Base-by-base conservation (phyloP, 75 land plant genomes). In the Picea sitchensis region DNA sequence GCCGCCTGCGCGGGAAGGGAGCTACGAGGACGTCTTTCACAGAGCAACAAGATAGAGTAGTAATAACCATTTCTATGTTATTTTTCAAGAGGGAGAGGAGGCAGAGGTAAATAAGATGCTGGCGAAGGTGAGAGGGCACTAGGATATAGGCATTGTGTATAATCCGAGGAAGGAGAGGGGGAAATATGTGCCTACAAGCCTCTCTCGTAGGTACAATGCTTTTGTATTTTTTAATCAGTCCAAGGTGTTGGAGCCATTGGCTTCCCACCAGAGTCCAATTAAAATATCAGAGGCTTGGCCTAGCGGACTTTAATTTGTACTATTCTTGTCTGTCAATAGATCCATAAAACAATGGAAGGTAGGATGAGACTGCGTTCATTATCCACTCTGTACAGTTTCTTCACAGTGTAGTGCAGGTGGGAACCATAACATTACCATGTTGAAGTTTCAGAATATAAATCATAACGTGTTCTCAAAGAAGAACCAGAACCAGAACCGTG, bases 111-210 rank as follows among this genome's bases (percentile, higher is more conserved):
- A 12, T 30, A 31, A 59, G n/a, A 30, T 79, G 23, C 61, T 82
- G 23, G 41, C 57, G 38, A 57, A 59, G 38, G 41, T 26, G 71
- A 63, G 81, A 61, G 83, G 82, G 51, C 69, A 82, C n/a, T 15
- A 81, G 31, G 83, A 81, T 26, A 82, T 82, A 14, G 83, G 83
- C n/a, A 81, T 82, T 18, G 83, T 82, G 51, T 79, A 82, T 58
- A 36, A 82, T 58, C 83, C 82, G 1, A 65, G 14, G 47, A 11
- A 8, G 23, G 83, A 82, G 59, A 47, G 57, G 17, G 75, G 75
- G 14, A 82, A 82, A 75, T 82, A 82, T 54, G 82, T 82, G 44
- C 83, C 83, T 14, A 78, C 82, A 7, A n/a, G 14, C 6, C 74
- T 79, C 7, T 58, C 82, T 67, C 23, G 74, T 30, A 63, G 83